A percentile compares a stretch with the other conserved stretches of the same genome.
These are phyloP conservation scores for Nidula niveotomentosa DNA, from an alignment of 1,284 basidiomycete species.

Conservation along the genomic window DNA sequence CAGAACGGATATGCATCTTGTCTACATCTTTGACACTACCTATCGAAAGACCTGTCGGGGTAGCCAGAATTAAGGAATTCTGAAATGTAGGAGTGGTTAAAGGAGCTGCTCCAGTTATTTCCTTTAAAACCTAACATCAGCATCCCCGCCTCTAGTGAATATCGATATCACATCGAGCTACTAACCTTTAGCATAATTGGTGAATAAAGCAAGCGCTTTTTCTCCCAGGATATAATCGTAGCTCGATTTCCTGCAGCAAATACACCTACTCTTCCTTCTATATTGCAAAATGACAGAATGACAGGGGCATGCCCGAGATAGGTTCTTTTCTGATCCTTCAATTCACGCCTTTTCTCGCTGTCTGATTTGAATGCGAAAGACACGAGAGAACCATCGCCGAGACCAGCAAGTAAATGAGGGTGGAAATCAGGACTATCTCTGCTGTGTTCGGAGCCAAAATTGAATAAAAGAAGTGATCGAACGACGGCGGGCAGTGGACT, in stretches of 20 bases:
- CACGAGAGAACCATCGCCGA: slow-evolving; percentile 80
- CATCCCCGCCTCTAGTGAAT: no score
- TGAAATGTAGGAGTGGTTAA: slow-evolving; percentile 49
- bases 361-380: slow-evolving; percentile 42
- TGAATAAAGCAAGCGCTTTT: slow-evolving; percentile 64
- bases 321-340: slow-evolving; percentile 58
- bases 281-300: slow-evolving; percentile 48
- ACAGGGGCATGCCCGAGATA: slow-evolving; percentile 74
- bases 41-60: slow-evolving; percentile 56
- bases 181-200: slow-evolving; percentile 75
- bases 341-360: slow-evolving; percentile 24
- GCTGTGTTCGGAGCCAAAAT: slow-evolving; percentile 48
- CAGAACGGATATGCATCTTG: slow-evolving; percentile 81
- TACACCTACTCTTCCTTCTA: slow-evolving; percentile 51
- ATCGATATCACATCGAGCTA: slow-evolving; percentile 1
- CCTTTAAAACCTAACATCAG: no score
- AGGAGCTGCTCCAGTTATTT: slow-evolving; percentile 41
- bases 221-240: slow-evolving; percentile 67
- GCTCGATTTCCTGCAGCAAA: slow-evolving; percentile 68
- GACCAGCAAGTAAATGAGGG: slow-evolving; percentile 73
- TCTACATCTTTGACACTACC: slow-evolving; percentile 70
- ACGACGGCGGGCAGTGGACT: slow-evolving; percentile 56
- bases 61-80: slow-evolving; percentile 59
- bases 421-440: slow-evolving; percentile 35
- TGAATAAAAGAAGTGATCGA: slow-evolving; percentile 70